Percentiles rank a stretch among this genome's conserved stretches.
phyloP scores from a whole-genome alignment of 805 yeast genomes.

The Cyberlindnera americana region DNA sequence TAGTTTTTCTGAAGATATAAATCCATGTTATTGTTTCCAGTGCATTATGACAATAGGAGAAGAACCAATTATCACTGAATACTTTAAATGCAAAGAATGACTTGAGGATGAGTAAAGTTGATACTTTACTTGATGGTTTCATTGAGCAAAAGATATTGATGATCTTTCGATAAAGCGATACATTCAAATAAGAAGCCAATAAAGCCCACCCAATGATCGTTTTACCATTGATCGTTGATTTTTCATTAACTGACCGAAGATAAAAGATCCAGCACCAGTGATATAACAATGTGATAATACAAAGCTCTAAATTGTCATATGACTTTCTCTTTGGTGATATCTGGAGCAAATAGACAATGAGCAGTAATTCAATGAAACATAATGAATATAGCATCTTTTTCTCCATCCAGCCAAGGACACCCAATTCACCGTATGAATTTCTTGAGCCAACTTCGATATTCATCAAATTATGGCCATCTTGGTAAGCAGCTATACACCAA shows the following conservation, averaged over 20 bases:
- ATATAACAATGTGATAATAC: neutral
- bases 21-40: neutral
- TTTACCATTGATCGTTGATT: neutral
- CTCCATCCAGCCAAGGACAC: conserved; percentile 3
- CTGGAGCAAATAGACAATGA: neutral
- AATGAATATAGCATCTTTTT: neutral
- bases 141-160: neutral
- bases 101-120: neutral
- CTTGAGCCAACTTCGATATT: neutral
- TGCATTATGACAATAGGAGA: neutral
- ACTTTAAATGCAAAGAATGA: neutral
- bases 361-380: neutral
- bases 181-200: neutral
- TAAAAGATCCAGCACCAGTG: conserved; percentile 6
- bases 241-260: neutral
- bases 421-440: conserved; percentile 1
- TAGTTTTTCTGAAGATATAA: neutral
- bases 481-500: conserved; percentile 13
- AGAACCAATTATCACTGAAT: conserved; percentile 1
- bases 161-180: neutral
- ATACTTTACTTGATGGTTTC: neutral
- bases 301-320: neutral
- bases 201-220: neutral
- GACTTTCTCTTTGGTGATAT: neutral
- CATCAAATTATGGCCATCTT: conserved; percentile 8